Conservation (phyloP, 75 land plant genomes). For the Selaginella moellendorffii region DNA sequence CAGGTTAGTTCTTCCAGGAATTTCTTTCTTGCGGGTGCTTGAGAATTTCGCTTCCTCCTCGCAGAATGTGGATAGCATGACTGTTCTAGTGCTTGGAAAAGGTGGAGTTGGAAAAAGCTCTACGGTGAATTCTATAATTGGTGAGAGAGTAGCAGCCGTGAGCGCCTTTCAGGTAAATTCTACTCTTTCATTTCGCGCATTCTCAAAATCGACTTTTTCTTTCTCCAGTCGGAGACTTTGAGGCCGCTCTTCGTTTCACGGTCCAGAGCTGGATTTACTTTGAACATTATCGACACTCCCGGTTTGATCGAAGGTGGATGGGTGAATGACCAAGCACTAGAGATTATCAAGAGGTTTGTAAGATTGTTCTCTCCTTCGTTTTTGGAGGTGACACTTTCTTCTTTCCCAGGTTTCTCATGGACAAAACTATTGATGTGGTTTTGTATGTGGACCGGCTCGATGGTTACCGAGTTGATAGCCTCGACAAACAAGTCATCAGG, state of each 20-base stretch:
- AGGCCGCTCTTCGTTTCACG: slow-evolving; percentile 76
- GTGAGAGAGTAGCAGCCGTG: slow-evolving; percentile 78
- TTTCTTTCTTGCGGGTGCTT: too few species aligned
- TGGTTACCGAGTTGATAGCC: slow-evolving; percentile 73
- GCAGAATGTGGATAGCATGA: slow-evolving; percentile 63
- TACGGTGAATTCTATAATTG: slow-evolving; percentile 81
- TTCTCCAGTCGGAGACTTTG: slow-evolving; percentile 57
- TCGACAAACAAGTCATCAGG: slow-evolving; percentile 72
- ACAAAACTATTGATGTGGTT: slow-evolving; percentile 88
- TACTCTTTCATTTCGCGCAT: neutral
- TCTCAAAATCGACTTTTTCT: neutral
- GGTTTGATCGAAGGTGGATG: slow-evolving; percentile 86
- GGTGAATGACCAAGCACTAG: slow-evolving; percentile 77
- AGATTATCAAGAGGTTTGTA: slow-evolving; percentile 59
- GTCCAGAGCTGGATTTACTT: slow-evolving; percentile 69
- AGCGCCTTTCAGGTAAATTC: slow-evolving; percentile 80
- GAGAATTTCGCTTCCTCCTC: neutral
- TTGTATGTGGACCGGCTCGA: slow-evolving; percentile 96
- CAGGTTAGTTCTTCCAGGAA: slow-evolving; percentile 53
- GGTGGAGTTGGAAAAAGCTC: slow-evolving; percentile 98
- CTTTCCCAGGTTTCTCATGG: slow-evolving; percentile 68
- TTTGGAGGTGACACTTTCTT: neutral
- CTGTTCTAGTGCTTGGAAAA: slow-evolving; percentile 90
- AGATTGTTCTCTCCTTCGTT: neutral
- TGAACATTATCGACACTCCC: slow-evolving; percentile 90